Evolutionary conservation across 2,329 filamentous ascomycete genomes (phyloP).

Genomic region (Periglandula ipomoeae): DNA sequence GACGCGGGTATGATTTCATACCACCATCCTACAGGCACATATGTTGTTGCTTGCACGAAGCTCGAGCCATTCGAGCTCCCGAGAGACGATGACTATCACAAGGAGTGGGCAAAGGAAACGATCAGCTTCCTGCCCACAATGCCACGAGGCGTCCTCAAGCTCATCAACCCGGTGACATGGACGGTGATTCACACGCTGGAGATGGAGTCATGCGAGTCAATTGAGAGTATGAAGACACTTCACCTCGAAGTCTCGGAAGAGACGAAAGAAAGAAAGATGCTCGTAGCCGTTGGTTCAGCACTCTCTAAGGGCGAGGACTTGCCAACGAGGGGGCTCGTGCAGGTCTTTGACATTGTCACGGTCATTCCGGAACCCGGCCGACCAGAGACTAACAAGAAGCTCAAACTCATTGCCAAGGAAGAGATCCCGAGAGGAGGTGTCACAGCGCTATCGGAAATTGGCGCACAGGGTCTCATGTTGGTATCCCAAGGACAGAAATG

Average conservation of each 20-base stretch:
- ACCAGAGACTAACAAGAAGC: slow-evolving; percentile 74
- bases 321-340: slow-evolving; percentile 72
- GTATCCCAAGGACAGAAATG: slow-evolving; percentile 93
- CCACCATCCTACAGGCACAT: slow-evolving; percentile 64
- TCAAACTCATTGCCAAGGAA: slow-evolving; percentile 82
- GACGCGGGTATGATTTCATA: slow-evolving; percentile 69
- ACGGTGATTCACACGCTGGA: slow-evolving; percentile 66
- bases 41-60: slow-evolving; percentile 64
- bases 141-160: slow-evolving; percentile 63
- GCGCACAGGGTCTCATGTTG: slow-evolving; percentile 78
- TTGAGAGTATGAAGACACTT: slow-evolving; percentile 75
- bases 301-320: slow-evolving; percentile 85
- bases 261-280: slow-evolving; percentile 74
- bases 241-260: slow-evolving; percentile 85
- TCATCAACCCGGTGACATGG: slow-evolving; percentile 72
- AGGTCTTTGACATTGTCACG: slow-evolving; percentile 83
- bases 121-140: slow-evolving; percentile 54
- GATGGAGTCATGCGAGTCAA: slow-evolving; percentile 64
- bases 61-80: slow-evolving; percentile 70
- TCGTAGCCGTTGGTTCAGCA: slow-evolving; percentile 79
- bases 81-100: slow-evolving; percentile 75
- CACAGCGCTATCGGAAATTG: slow-evolving; percentile 75
- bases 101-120: slow-evolving; percentile 71
- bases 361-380: slow-evolving; percentile 83
- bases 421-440: slow-evolving; percentile 88